Evolutionary conservation across 2,329 filamentous ascomycete genomes (phyloP).

Genomic region (Colletotrichum siamense): DNA sequence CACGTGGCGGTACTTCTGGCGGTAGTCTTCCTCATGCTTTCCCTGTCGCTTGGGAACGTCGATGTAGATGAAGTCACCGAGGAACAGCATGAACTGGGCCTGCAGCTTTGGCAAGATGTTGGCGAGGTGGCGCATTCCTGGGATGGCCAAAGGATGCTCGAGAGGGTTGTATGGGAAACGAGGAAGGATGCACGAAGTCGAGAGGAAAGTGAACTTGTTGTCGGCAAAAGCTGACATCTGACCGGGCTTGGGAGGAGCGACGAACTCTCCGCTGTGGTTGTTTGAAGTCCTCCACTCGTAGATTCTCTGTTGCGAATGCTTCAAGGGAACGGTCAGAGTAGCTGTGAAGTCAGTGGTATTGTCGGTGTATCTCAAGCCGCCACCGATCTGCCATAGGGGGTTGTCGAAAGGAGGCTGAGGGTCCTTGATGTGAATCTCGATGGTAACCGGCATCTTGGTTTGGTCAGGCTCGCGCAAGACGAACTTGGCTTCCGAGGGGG

Average conservation of each 20-base stretch:
- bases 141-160: slow-evolving; percentile 82
- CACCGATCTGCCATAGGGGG: slow-evolving; percentile 70
- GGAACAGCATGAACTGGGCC: slow-evolving; percentile 80
- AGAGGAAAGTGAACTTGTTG: slow-evolving; percentile 85
- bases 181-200: slow-evolving; percentile 90
- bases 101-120: slow-evolving; percentile 73
- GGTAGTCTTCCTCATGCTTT: slow-evolving; percentile 75
- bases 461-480: slow-evolving; percentile 85
- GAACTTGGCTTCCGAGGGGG: slow-evolving; percentile 78
- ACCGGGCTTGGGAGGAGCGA: slow-evolving; percentile 75
- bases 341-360: slow-evolving; percentile 85
- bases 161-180: slow-evolving; percentile 88
- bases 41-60: slow-evolving; percentile 88
- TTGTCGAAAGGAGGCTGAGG: slow-evolving; percentile 57
- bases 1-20: slow-evolving; percentile 92
- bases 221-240: slow-evolving; percentile 63
- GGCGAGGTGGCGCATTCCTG: slow-evolving; percentile 79
- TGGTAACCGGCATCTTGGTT: slow-evolving; percentile 74
- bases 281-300: slow-evolving; percentile 91
- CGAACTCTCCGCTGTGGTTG: slow-evolving; percentile 84
- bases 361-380: slow-evolving; percentile 68
- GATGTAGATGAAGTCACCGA: slow-evolving; percentile 89
- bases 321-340: slow-evolving; percentile 68
- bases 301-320: slow-evolving; percentile 69
- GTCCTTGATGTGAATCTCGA: slow-evolving; percentile 68